Percentiles rank a stretch among this genome's conserved stretches.
phyloP scores from a whole-genome alignment of 75 land plant species.

The Sequoia sempervirens region DNA sequence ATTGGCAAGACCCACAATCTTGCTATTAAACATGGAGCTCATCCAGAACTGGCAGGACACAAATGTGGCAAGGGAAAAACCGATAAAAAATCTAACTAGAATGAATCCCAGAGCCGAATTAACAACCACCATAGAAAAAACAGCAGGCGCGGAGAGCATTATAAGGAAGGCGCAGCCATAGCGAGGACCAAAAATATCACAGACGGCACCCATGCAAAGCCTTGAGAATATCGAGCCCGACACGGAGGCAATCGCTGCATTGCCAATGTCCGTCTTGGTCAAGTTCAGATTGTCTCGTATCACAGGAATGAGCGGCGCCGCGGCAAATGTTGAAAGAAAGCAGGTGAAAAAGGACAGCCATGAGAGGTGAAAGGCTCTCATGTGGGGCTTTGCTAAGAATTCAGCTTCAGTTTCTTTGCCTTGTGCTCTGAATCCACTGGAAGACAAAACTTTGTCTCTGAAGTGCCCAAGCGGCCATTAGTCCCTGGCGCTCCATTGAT shows the following conservation, averaged over 20 bases:
- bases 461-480: not conserved
- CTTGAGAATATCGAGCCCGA: conserved; percentile 66
- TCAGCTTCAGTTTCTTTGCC: conserved; percentile 50
- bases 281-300: conserved; percentile 72
- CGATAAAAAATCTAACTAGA: conserved; percentile 63
- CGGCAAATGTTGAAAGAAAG: conserved; percentile 72
- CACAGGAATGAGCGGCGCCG: conserved; percentile 67
- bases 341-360: conserved; percentile 86
- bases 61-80: conserved; percentile 71
- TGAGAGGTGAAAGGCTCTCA: conserved; percentile 81
- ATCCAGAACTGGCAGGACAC: conserved; percentile 87
- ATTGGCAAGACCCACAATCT: conserved; percentile 64
- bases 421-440: conserved; percentile 92
- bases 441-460: not conserved
- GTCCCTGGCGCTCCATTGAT: not conserved
- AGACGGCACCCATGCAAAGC: conserved; percentile 63
- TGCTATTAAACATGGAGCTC: conserved; percentile 71
- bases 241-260: conserved; percentile 80
- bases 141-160: conserved; percentile 60
- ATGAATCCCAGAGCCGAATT: conserved; percentile 43
- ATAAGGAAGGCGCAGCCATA: conserved; percentile 58
- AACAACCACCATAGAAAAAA: conserved; percentile 41
- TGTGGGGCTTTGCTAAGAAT: conserved; percentile 59
- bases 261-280: conserved; percentile 60
- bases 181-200: conserved; percentile 78